A percentile compares a stretch with the other conserved stretches of the same genome.
phyloP scores from a whole-genome alignment of 225 moss, liverwort and hornwort genomes.

The Rhytidiadelphus loreus region DNA sequence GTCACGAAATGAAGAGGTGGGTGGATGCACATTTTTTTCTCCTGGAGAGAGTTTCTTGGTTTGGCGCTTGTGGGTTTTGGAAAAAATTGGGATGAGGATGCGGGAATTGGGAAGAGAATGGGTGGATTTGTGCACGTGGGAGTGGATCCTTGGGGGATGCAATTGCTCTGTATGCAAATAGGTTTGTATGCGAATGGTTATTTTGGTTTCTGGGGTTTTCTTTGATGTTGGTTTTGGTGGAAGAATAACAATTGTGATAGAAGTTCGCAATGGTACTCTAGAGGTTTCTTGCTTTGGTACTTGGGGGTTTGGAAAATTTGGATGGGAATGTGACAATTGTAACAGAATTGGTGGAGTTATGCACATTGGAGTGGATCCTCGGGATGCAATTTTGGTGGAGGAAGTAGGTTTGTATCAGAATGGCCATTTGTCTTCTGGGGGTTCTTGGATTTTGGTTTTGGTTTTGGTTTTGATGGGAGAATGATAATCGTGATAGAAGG shows the following conservation, averaged over 20 bases:
- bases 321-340: not conserved
- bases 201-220: not conserved
- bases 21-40: not conserved
- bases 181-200: not conserved
- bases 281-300: not conserved
- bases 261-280: not conserved
- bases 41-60: not conserved
- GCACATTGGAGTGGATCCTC: not conserved
- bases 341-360: not conserved
- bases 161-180: not conserved
- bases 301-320: not conserved
- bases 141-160: not conserved
- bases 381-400: not conserved
- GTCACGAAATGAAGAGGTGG: conserved; percentile 23
- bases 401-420: not conserved
- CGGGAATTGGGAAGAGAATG: not conserved
- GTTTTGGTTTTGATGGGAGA: not conserved
- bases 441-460: not conserved
- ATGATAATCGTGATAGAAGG: not conserved
- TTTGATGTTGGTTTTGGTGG: not conserved
- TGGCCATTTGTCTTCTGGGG: not conserved
- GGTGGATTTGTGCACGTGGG: not conserved
- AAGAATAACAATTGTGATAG: not conserved
- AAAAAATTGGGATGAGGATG: not conserved
- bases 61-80: not conserved